Evolutionary conservation across 495 filamentous ascomycete species (phyloP), one percentile per base, ranked within the genome.

Genomic region (Aspergillus wentii): DNA sequence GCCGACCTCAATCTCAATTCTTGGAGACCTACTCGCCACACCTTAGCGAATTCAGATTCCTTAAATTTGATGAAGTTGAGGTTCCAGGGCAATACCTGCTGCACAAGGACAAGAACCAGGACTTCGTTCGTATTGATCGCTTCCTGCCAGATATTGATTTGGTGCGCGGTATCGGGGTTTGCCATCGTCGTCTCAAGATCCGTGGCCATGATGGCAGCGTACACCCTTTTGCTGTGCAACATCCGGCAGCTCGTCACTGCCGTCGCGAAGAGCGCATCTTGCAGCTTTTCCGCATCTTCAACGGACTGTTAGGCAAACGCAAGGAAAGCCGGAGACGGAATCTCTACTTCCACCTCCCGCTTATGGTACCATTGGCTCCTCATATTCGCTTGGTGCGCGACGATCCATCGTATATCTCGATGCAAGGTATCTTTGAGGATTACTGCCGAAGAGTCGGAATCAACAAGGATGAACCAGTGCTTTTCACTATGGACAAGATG

Each of bases 21-120:
- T 69, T 99, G 13, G 94, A 97, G 58, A 68, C 60, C 19, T 92
- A 83, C 56, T 94, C 87, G 17, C 84, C 84, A 15, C 85, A 92
- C 49, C 77, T 99, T 30, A 95, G 87, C 66, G 94, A 97, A 56
- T 97, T 97, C 68, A 75, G 86, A 31, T 97, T 95, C 68, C 81
- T 88, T 54, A 96, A 95, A 56, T 95, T 97, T 47, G 94, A 99
- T 57, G 94, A 97, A 45, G 91, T 99, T 29, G 94, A 99, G 63
- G 80, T 99, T 30, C 94, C 94, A 1, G 94, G 94, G 2, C 94
- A 99, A 60, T 99, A 99, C 56, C 70, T 99, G 31, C 77, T 90
- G 48, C 94, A 94, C 59, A 89, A 88, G 53, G 94, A 99, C 56
- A 97, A 97, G 74, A 97, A 97, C 55, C 86, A 92, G 51, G 94